Evolutionary conservation across 805 yeast species (phyloP).

Genomic region (Candida oleophila): DNA sequence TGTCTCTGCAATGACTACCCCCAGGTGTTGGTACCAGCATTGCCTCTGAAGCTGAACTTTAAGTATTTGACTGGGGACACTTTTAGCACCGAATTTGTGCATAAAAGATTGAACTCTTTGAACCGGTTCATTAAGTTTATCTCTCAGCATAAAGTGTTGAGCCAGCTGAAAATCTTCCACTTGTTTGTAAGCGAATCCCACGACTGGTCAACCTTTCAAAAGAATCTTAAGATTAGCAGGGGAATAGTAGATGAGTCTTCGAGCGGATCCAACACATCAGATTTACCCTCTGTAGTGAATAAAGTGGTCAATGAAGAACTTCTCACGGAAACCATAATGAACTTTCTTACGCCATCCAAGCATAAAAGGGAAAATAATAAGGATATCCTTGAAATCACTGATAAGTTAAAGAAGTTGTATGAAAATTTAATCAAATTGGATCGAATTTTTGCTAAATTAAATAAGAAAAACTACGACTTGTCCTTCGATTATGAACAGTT

Average conservation of each 20-base stretch:
- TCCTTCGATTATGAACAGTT: constrained; percentile 72
- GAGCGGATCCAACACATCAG: constrained; percentile 12
- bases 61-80: constrained; percentile 94
- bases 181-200: constrained; percentile 66
- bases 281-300: constrained; percentile 27
- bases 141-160: constrained; percentile 69
- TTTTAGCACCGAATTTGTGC: constrained; percentile 80
- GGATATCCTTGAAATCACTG: constrained; percentile 59
- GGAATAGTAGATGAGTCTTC: constrained; percentile 1
- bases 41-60: constrained; percentile 88
- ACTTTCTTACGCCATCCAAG: constrained; percentile 76
- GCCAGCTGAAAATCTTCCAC: constrained; percentile 67
- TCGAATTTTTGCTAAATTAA: constrained; percentile 68
- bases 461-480: constrained; percentile 70
- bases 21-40: constrained; percentile 84
- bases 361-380: constrained; percentile 76
- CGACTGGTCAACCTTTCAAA: constrained; percentile 71
- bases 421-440: constrained; percentile 81
- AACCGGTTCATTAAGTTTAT: constrained; percentile 73
- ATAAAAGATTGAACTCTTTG: constrained; percentile 76
- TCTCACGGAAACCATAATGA: constrained; percentile 87
- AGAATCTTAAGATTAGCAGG: constrained; percentile 44
- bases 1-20: constrained; percentile 78
- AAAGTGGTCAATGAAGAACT: constrained; percentile 63
- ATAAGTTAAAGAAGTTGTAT: constrained; percentile 77